These are phyloP conservation scores for Podila verticillata DNA, from an alignment of 192 early-diverging fungal species.

Conservation along the genomic window DNA sequence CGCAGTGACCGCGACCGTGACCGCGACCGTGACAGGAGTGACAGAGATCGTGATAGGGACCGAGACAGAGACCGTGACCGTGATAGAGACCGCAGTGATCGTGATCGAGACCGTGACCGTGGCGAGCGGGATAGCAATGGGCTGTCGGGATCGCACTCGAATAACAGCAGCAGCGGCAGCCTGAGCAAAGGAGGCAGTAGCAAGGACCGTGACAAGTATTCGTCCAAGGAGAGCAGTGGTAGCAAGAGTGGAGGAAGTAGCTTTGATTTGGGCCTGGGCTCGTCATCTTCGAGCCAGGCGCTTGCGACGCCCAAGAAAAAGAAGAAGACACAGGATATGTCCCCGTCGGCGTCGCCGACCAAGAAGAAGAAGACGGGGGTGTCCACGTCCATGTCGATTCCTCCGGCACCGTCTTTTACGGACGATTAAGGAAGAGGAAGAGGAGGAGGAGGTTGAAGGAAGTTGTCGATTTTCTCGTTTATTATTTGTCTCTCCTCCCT, in stretches of 20 bases:
- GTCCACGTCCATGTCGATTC: not conserved
- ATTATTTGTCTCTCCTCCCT: too few relatives aligned
- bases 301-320: conserved; percentile 36
- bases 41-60: not conserved
- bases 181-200: conserved; percentile 21
- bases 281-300: not conserved
- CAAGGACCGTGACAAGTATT: conserved; percentile 34
- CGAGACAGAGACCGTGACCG: not conserved
- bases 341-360: conserved; percentile 16
- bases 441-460: too few relatives aligned
- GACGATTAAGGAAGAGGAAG: conserved; percentile 4
- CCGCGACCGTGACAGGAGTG: not conserved
- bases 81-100: conserved; percentile 1
- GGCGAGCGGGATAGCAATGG: conserved; percentile 18
- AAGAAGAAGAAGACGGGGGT: conserved; percentile 35
- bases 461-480: too few relatives aligned
- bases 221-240: conserved; percentile 7
- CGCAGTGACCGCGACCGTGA: not conserved
- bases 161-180: conserved; percentile 26
- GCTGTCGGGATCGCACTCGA: conserved; percentile 9
- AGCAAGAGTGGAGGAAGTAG: not conserved
- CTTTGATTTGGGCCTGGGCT: conserved; percentile 1
- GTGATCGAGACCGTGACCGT: conserved; percentile 13
- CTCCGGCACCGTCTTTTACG: conserved; percentile 13
- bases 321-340: conserved; percentile 10